Percentiles rank a stretch among this genome's conserved stretches.
Conservation (phyloP, 108 stramenopile genomes). For the Cyclotella sp. region DNA sequence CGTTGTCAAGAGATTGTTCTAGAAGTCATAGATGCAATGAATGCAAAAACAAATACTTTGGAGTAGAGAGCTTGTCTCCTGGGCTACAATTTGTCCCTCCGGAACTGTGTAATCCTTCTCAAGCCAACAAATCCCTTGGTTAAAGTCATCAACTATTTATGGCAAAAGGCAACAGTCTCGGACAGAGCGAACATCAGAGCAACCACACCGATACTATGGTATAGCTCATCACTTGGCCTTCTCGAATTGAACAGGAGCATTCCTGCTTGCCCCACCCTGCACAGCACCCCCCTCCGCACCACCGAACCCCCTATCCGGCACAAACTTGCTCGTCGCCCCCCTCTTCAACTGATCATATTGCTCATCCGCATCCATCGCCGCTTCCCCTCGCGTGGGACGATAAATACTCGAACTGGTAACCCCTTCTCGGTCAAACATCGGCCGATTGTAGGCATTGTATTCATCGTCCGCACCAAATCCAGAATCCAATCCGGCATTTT, state of each 20-base stretch:
- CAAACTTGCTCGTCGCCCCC: slow-evolving; percentile 86
- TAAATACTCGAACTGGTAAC: slow-evolving; percentile 91
- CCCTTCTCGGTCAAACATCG: slow-evolving; percentile 91
- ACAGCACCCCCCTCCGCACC: slow-evolving; percentile 76
- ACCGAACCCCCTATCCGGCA: slow-evolving; percentile 84
- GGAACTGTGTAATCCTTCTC: no score
- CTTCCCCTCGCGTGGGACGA: slow-evolving; percentile 85
- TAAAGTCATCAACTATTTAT: no score
- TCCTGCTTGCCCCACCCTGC: slow-evolving; percentile 66
- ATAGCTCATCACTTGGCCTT: slow-evolving; percentile 50
- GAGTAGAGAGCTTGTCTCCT: no score
- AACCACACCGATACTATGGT: no score
- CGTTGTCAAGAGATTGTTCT: no score
- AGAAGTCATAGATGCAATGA: no score
- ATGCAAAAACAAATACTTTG: no score
- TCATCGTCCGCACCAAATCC: slow-evolving; percentile 99
- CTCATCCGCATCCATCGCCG: slow-evolving; percentile 77
- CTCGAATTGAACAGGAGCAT: slow-evolving; percentile 91
- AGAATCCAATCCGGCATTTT: slow-evolving; percentile 92
- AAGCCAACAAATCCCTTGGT: no score
- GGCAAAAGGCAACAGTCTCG: background rate
- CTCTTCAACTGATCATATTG: slow-evolving; percentile 76
- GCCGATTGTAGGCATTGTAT: slow-evolving; percentile 94
- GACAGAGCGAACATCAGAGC: no score
- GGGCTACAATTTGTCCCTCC: no score